Base-by-base conservation (phyloP, 2,329 filamentous ascomycete species). In the Phialophora macrospora region DNA sequence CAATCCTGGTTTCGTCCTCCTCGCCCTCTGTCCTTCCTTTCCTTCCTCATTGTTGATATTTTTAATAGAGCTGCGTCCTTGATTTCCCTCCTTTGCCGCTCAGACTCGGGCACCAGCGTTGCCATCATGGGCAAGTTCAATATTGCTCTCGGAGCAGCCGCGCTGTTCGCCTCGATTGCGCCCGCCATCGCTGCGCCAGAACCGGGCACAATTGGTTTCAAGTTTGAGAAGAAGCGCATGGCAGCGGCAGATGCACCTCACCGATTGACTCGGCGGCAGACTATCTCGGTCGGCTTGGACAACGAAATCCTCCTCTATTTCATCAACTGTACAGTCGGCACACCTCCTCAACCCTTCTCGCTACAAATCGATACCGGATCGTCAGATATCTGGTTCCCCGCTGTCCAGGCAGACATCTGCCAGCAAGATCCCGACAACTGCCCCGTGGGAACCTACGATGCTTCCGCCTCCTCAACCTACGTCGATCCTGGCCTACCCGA, bases 291-390 rank as follows among this genome's bases (percentile, higher is more conserved):
- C 22, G 55, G 51, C 28, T 63, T 74, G 28, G 68, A 62, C 57
- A 72, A 73, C 55, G 68, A 68, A 49, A 34, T 65, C n/a, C 26
- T 68, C 8, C 79, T 90, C 30, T 90, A 90, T 75, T 87, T 85
- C 71, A 80, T 87, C 71, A 89, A 90, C 74, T 83, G 80, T 55
- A 83, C 85, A 5, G 70, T 90, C 55, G 88, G 88, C 57, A 90
- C 87, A 2, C 88, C 88, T 12, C 73, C 83, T 9, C 86, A 88
- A 73, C 70, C 76, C 1, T 71, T 90, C 51, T 81, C 82, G 20
- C 78, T 90, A 66, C 86, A 88, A 70, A 74, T 90, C 60, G 88
- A 90, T 75, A 90, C 88, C 5, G 88, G 88, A 57, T 89, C 87
- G 77, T 89, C 86, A 71, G 88, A 90, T 73, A 78, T 90, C 24